Base-by-base conservation (phyloP, 179 eudicot species). In the Monotropa hypopitys region DNA sequence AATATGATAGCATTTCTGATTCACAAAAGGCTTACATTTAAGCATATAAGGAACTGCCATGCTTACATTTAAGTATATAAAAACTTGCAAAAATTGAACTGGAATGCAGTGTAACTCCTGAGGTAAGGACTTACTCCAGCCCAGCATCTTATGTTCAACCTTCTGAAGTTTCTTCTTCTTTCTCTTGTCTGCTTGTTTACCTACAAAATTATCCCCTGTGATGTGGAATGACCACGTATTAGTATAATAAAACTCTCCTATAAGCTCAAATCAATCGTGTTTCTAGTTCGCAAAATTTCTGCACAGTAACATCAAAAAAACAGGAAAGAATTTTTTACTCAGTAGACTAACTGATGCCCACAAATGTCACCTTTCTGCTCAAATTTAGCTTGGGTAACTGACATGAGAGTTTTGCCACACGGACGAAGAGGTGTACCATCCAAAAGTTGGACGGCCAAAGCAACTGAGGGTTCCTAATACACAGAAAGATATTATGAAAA, bases 101-200 rank as follows among this genome's bases (percentile, higher is more conserved):
- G 18, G 67, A 18, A 61, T 61, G 20, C 65, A 23, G 33, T 28
- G 66, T 26, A 59, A 59, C 66, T 59, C 4, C 28, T 61, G 16
- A 61, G 20, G 16, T 40, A n/a, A 67, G 47, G n/a, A 67, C 82
- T 40, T 90, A 93, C 99, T 98, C 99, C 98, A 96, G 56, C 98
- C 97, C 79, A 96, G 97, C 96, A 96, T 93, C 93, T 93, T 96
- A 33, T 85, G 88, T 85, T 93, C 99, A 76, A 96, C 95, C 85
- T 88, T 91, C 86, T 93, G 88, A 56, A 90, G 86, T 81, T 96
- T 96, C 80, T 72, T 90, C 84, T 96, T 96, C 90, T 93, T 93
- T 81, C 74, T 91, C 85, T 93, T 91, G 89, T 96, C 99, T 28
- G 87, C 69, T 84, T 91, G 92, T 82, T 93, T 96, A 53, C 97